Conservation (phyloP, 2,329 filamentous ascomycete species). For the Phaeoacremonium minimum region DNA sequence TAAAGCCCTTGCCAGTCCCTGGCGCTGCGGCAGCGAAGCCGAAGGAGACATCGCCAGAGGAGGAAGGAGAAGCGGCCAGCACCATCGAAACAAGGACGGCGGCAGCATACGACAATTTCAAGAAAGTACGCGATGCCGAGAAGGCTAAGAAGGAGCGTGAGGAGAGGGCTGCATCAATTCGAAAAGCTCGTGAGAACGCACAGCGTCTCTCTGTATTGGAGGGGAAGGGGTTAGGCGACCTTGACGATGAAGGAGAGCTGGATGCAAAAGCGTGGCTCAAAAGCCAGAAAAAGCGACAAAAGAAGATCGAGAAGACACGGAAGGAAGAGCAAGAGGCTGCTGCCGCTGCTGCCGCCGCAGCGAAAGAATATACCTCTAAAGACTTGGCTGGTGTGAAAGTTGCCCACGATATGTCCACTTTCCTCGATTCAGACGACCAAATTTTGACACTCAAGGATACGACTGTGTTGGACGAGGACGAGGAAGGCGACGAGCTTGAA, state of each 20-base stretch:
- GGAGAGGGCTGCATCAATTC: constrained; percentile 75
- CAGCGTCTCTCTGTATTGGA: constrained; percentile 72
- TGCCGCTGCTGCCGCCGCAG: constrained; percentile 61
- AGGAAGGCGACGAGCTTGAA: constrained; percentile 86
- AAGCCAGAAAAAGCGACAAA: constrained; percentile 88
- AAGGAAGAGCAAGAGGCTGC: constrained; percentile 77
- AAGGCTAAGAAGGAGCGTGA: constrained; percentile 74
- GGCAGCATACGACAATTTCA: constrained; percentile 69
- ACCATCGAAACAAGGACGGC: constrained; percentile 80
- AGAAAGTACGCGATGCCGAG: constrained; percentile 63
- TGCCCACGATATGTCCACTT: constrained; percentile 77
- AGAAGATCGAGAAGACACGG: constrained; percentile 77
- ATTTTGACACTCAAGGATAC: constrained; percentile 93
- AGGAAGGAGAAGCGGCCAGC: constrained; percentile 69
- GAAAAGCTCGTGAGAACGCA: constrained; percentile 80
- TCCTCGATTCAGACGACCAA: constrained; percentile 81
- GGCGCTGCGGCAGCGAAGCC: constrained; percentile 45
- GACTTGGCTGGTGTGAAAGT: constrained; percentile 90
- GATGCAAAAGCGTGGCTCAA: constrained; percentile 86
- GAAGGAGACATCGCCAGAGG: constrained; percentile 36
- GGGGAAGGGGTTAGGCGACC: constrained; percentile 80
- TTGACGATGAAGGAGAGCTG: constrained; percentile 57
- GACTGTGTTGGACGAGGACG: constrained; percentile 77
- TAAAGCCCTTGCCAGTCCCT: constrained; percentile 84
- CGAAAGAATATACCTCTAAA: constrained; percentile 70